These are phyloP conservation scores for Scopulariopsis brevicaulis DNA, from an alignment of 2,329 filamentous ascomycete genomes.

Conservation along the genomic window DNA sequence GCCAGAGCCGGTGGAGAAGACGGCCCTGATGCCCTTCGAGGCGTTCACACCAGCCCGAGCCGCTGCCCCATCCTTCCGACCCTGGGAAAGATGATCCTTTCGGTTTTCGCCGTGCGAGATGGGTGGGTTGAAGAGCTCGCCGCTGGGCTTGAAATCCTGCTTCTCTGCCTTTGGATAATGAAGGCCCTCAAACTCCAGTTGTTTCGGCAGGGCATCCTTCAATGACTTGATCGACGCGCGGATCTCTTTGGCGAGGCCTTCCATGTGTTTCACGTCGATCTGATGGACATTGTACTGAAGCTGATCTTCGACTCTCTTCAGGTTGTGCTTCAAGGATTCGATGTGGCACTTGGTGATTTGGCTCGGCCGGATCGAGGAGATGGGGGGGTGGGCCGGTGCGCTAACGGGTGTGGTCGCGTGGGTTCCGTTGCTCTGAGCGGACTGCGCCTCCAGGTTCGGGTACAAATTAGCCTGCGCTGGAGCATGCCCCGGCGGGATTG, in stretches of 20 bases:
- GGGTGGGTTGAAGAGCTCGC: background rate
- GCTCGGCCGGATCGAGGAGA: constrained; percentile 48
- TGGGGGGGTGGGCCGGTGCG: constrained; percentile 25
- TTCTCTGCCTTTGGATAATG: constrained; percentile 25
- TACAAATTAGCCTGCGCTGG: background rate
- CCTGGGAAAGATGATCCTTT: background rate
- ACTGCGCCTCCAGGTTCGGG: background rate
- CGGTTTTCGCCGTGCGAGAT: background rate
- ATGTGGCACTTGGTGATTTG: constrained; percentile 51
- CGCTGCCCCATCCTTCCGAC: background rate
- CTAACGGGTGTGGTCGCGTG: constrained; percentile 1
- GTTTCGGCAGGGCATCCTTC: constrained; percentile 30
- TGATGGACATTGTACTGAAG: constrained; percentile 51
- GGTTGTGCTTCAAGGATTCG: constrained; percentile 36
- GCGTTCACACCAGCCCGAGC: background rate
- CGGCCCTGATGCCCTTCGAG: background rate
- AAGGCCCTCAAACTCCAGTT: constrained; percentile 31
- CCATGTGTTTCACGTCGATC: constrained; percentile 43
- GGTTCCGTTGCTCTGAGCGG: background rate
- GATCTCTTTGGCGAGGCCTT: constrained; percentile 27
- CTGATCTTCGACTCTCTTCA: constrained; percentile 37
- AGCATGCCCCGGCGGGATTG: background rate
- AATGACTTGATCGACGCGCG: constrained; percentile 37
- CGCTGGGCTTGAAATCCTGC: constrained; percentile 9
- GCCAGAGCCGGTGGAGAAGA: background rate